Conservation (phyloP, 2,329 filamentous ascomycete species). For the Aspergillus sp. region DNA sequence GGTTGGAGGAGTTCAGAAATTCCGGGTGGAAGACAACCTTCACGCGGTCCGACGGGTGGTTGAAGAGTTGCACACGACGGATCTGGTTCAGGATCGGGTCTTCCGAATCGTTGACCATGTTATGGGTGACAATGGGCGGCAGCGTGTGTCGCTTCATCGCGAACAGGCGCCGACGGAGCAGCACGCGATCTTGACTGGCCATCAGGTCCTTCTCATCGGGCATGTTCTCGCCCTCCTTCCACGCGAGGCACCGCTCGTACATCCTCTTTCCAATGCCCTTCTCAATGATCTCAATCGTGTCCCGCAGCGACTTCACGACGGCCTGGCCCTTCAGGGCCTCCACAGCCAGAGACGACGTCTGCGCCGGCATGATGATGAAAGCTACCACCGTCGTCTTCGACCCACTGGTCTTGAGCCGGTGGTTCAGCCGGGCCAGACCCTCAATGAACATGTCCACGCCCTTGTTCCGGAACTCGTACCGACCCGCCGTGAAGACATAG, state of each 20-base stretch:
- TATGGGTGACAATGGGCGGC: constrained; percentile 96
- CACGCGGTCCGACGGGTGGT: constrained; percentile 89
- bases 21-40: constrained; percentile 98
- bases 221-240: constrained; percentile 91
- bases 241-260: constrained; percentile 89
- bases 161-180: constrained; percentile 86
- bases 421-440: constrained; percentile 89
- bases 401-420: constrained; percentile 78
- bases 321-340: constrained; percentile 96
- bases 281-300: constrained; percentile 91
- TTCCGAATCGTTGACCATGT: constrained; percentile 92
- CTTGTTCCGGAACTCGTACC: constrained; percentile 98
- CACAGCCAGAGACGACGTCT: constrained; percentile 91
- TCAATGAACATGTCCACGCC: constrained; percentile 99
- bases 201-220: constrained; percentile 97
- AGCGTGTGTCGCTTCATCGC: constrained; percentile 92
- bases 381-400: constrained; percentile 94
- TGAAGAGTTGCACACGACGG: constrained; percentile 93
- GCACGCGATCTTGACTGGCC: constrained; percentile 84
- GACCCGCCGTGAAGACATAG: constrained; percentile 95
- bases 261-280: constrained; percentile 88
- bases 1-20: constrained; percentile 93
- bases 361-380: constrained; percentile 98
- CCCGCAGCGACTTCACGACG: constrained; percentile 91
- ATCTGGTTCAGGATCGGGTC: constrained; percentile 96